These are phyloP conservation scores for Piedraia hortae DNA, from an alignment of 2,329 filamentous ascomycete genomes.

Conservation along the genomic window DNA sequence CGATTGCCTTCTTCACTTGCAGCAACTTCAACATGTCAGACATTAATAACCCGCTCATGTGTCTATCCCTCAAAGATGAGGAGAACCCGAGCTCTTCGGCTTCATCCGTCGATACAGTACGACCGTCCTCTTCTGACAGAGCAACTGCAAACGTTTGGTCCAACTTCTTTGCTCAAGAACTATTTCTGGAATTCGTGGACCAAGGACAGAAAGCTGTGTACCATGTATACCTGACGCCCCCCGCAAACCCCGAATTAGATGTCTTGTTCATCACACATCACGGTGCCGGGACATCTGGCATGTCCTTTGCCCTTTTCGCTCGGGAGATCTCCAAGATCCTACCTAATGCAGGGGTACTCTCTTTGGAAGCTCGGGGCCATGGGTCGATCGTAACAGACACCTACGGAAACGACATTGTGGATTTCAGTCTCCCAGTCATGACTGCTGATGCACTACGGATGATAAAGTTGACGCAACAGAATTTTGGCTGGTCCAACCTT, in stretches of 20 bases:
- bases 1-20: no score
- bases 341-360: conserved; percentile 58
- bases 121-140: conserved; percentile 9
- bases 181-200: conserved; percentile 32
- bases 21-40: no score
- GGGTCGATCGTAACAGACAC: conserved; percentile 34
- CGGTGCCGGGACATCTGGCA: conserved; percentile 72
- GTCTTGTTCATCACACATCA: conserved; percentile 87
- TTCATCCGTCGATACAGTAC: conserved; percentile 39
- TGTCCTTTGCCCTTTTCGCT: conserved; percentile 67
- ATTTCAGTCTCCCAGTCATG: conserved; percentile 47
- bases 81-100: no score
- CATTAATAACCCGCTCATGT: no score
- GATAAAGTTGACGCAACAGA: conserved; percentile 32
- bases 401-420: conserved; percentile 18
- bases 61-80: no score
- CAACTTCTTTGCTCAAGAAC: conserved; percentile 68
- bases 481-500: conserved; percentile 44
- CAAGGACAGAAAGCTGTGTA: conserved; percentile 27
- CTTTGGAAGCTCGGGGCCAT: conserved; percentile 65
- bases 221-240: conserved; percentile 73
- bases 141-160: conserved; percentile 50
- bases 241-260: conserved; percentile 29
- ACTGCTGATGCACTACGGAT: conserved; percentile 44
- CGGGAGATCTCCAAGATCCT: conserved; percentile 50